Evolutionary conservation across 768 basidiomycete genomes (phyloP).

Genomic region (Postia placenta): DNA sequence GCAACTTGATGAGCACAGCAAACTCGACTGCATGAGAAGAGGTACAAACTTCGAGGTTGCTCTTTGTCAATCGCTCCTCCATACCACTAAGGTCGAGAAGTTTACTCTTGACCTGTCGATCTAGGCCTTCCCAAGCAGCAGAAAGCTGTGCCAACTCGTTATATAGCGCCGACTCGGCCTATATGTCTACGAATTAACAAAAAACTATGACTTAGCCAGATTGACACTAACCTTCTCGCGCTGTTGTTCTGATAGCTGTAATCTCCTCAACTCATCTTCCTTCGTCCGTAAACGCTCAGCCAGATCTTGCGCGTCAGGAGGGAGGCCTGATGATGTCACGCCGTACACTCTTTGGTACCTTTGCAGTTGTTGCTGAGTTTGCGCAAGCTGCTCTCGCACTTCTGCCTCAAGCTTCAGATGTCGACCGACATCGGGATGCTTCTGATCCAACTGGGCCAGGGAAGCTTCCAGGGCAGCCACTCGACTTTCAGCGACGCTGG

Average conservation of each 20-base stretch:
- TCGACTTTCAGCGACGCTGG: slow-evolving; percentile 49
- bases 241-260: slow-evolving; percentile 61
- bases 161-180: slow-evolving; percentile 76
- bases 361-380: slow-evolving; percentile 42
- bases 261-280: slow-evolving; percentile 57
- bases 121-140: slow-evolving; percentile 79
- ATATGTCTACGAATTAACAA: slow-evolving; percentile 2
- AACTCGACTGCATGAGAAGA: neutral
- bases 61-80: slow-evolving; percentile 68
- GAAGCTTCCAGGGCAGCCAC: slow-evolving; percentile 46
- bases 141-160: slow-evolving; percentile 83
- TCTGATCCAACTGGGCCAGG: slow-evolving; percentile 36
- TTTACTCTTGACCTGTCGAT: slow-evolving; percentile 77
- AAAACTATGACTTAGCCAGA: neutral
- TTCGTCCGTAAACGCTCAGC: slow-evolving; percentile 52
- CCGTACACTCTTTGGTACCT: slow-evolving; percentile 65
- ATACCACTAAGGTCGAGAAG: slow-evolving; percentile 71
- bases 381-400: slow-evolving; percentile 41
- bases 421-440: slow-evolving; percentile 47
- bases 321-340: slow-evolving; percentile 32
- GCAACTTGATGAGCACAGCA: slow-evolving; percentile 7
- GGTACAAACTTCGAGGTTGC: slow-evolving; percentile 57
- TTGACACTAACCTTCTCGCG: slow-evolving; percentile 52
- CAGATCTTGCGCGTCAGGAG: slow-evolving; percentile 48
- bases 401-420: slow-evolving; percentile 46